Evolutionary conservation across 352 stramenopile genomes (phyloP), one percentile per base, ranked within the genome.

Genomic region (Globisporangium nagaii): DNA sequence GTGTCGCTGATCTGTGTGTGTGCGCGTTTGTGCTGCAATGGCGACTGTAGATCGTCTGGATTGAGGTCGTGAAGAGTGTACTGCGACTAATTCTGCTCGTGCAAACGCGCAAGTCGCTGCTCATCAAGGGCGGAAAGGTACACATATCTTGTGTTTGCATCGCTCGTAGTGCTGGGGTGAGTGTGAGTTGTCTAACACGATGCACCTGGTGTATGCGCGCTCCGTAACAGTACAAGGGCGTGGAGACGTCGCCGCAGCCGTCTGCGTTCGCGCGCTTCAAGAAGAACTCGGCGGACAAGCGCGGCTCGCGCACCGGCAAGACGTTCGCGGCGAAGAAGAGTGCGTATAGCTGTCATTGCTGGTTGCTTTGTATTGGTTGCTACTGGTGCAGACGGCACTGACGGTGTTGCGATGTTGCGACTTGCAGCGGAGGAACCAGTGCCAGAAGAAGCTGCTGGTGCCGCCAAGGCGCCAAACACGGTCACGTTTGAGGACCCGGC

Each of bases 61-160:
- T 94, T 10, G 84, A 94, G 50, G 41, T 84, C 19, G 68, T 88
- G 54, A 94, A 94, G 64, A 68, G 74, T 27, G 60, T 86, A 9
- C 74, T 84, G 32, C 84, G 83, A 25, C 47, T 94, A 10, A 30
- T 90, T 34, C 57, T 94, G 31, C 62, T 94, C 22, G 36, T 74
- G 19, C 81, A 90, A 43, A 66, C 75, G 55, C 79, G 74, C 53
- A 73, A 70, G 42, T 63, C 51, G 1, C 71, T 92, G 62, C 68
- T 92, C 6, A 48, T 85, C 17, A 67, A 69, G 49, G 75, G 71
- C 32, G 81, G 77, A 54, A 90, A 81, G 58, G 74, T 86, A 35
- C 24, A 56, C 55, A 42, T 36, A 13, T 3, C 20, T 20, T 37
- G 46, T 46, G 1, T 20, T 45, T n/a, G 12, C 22, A 32, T 54